Conservation (phyloP, 257 asterid genomes). For the Knoxia roxburghii region DNA sequence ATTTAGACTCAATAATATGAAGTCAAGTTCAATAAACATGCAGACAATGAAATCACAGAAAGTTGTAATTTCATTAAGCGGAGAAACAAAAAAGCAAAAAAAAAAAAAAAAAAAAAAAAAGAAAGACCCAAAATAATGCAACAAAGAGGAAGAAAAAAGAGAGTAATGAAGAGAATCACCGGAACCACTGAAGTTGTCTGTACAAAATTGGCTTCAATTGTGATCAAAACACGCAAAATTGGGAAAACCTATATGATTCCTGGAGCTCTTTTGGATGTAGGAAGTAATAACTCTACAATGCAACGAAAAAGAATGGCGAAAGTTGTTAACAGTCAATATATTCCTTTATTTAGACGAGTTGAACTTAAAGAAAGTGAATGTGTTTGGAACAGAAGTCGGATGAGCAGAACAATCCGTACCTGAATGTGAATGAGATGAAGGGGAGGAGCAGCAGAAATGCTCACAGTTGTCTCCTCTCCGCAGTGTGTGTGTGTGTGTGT, state of each 20-base stretch:
- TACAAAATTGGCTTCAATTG: not conserved
- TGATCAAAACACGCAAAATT: not conserved
- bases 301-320: not conserved
- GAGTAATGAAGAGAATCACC: not conserved
- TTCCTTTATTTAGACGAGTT: slow-evolving; percentile 6
- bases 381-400: not conserved
- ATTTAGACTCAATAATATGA: not conserved
- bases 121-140: too few species aligned
- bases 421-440: slow-evolving; percentile 8
- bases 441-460: slow-evolving; percentile 7
- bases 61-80: not conserved
- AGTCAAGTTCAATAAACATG: not conserved
- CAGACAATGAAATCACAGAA: not conserved
- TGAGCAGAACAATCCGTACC: slow-evolving; percentile 11
- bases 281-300: not conserved
- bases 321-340: not conserved
- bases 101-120: not conserved
- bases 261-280: not conserved
- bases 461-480: not conserved
- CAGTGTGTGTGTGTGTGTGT: slow-evolving; percentile 3
- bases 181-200: not conserved
- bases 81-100: too few species aligned
- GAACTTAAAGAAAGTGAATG: not conserved
- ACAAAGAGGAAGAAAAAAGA: not conserved
- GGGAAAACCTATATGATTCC: not conserved